Evolutionary conservation across 2,329 filamentous ascomycete genomes (phyloP).

Genomic region (Penicillium sp.): DNA sequence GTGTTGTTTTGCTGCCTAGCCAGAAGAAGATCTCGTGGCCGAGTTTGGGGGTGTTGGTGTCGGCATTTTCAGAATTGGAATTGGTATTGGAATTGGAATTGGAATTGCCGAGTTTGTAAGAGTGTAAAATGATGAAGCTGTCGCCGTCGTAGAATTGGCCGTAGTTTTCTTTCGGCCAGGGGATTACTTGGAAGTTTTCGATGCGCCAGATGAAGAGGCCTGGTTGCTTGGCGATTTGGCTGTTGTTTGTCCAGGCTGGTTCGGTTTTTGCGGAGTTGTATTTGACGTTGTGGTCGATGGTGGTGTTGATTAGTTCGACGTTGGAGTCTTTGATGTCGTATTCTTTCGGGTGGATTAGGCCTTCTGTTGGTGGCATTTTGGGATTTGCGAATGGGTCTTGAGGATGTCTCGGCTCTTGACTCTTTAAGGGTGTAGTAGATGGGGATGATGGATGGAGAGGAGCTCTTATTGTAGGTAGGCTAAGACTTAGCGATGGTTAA

Average conservation of each 20-base stretch:
- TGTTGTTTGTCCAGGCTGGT: conserved; percentile 65
- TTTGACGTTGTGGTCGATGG: conserved; percentile 65
- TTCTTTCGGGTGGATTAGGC: conserved; percentile 59
- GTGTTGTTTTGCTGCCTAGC: conserved; percentile 62
- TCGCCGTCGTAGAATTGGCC: conserved; percentile 65
- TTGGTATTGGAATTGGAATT: too few relatives aligned
- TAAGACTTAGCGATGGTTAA: too few relatives aligned
- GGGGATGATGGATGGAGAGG: background rate
- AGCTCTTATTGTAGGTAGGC: too few relatives aligned
- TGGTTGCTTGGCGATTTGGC: conserved; percentile 49
- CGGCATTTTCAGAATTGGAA: too few relatives aligned
- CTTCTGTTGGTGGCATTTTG: conserved; percentile 59
- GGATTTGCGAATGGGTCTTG: too few relatives aligned
- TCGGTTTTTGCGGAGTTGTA: conserved; percentile 62
- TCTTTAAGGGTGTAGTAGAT: too few relatives aligned
- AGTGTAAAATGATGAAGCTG: conserved; percentile 63
- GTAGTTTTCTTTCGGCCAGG: conserved; percentile 55
- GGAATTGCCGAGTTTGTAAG: conserved; percentile 54
- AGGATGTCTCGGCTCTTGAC: too few relatives aligned
- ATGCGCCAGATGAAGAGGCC: conserved; percentile 64
- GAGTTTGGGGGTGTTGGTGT: too few relatives aligned
- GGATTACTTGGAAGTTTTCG: conserved; percentile 62
- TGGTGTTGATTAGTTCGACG: conserved; percentile 60
- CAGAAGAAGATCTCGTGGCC: conserved; percentile 67
- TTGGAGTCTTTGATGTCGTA: conserved; percentile 68